Conservation (phyloP, 768 basidiomycete genomes). For the Psilocybe subaeruginosa region DNA sequence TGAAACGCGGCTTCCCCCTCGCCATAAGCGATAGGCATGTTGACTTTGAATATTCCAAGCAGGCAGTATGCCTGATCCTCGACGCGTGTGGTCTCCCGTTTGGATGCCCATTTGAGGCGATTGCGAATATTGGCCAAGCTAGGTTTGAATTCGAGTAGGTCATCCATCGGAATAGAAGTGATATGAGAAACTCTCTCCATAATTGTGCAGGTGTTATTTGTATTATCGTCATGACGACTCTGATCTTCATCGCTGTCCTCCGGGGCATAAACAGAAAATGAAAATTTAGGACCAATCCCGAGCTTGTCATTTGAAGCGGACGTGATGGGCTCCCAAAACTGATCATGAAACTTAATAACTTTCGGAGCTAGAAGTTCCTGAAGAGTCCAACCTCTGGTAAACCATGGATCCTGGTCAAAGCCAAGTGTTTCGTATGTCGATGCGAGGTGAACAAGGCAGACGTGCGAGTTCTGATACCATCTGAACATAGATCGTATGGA, state of each 20-base stretch:
- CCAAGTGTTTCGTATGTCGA: not conserved
- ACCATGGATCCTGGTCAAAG: conserved; percentile 7
- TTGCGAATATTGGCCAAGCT: not conserved
- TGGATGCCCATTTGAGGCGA: conserved; percentile 1
- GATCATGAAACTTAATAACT: conserved; percentile 5
- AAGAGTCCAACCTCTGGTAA: conserved; percentile 15
- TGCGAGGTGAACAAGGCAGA: conserved; percentile 8
- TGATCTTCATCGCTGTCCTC: too few relatives aligned
- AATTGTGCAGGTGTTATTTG: not conserved
- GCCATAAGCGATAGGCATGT: conserved; percentile 1
- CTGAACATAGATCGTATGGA: conserved; percentile 16
- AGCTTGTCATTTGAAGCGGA: too few relatives aligned
- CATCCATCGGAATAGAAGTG: not conserved
- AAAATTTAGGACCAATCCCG: too few relatives aligned
- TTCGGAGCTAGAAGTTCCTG: conserved; percentile 14
- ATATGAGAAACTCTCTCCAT: not conserved
- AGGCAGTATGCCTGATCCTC: conserved; percentile 3
- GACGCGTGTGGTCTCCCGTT: not conserved
- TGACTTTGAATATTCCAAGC: conserved; percentile 1
- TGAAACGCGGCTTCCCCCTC: not conserved
- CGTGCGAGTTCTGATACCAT: conserved; percentile 8
- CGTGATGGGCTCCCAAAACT: too few relatives aligned
- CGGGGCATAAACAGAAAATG: too few relatives aligned
- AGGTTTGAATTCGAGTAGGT: conserved; percentile 4
- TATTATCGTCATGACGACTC: too few relatives aligned